These are phyloP conservation scores for Sesbania bispinosa DNA, from an alignment of 306 rosid species.

Conservation along the genomic window DNA sequence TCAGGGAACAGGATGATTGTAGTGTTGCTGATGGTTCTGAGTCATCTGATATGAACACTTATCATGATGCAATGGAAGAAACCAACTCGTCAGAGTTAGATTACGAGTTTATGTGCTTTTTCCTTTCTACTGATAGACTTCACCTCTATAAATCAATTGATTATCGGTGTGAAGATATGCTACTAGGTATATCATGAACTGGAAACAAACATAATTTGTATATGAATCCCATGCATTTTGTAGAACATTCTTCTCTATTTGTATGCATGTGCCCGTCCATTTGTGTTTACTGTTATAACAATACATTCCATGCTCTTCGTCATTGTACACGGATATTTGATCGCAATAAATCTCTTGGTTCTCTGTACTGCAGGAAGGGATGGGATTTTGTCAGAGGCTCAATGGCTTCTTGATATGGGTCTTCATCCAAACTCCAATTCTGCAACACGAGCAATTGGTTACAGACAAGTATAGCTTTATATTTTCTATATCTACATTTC, in stretches of 20 bases:
- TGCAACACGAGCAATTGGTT: constrained; percentile 85
- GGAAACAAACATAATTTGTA: background rate
- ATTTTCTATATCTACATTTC: constrained; percentile 6
- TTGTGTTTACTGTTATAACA: background rate
- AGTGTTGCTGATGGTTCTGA: constrained; percentile 37
- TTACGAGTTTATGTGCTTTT: constrained; percentile 73
- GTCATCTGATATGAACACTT: constrained; percentile 28
- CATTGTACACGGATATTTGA: background rate
- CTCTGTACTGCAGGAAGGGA: constrained; percentile 54
- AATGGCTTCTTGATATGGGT: constrained; percentile 81
- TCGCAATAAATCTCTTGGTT: constrained; percentile 16
- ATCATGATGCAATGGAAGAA: constrained; percentile 34
- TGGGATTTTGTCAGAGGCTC: constrained; percentile 79
- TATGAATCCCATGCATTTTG: constrained; percentile 8
- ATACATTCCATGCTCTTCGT: constrained; percentile 7
- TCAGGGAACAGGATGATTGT: constrained; percentile 53
- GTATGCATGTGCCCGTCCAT: constrained; percentile 4
- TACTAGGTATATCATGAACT: constrained; percentile 52
- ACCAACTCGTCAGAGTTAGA: constrained; percentile 56
- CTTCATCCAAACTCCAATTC: constrained; percentile 87
- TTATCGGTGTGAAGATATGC: constrained; percentile 90
- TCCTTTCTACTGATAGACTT: constrained; percentile 76
- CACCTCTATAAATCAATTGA: constrained; percentile 75
- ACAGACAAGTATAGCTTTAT: constrained; percentile 67
- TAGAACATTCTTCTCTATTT: background rate